Conservation (phyloP, 2,329 filamentous ascomycete genomes). For the Emericellopsis atlantica region DNA sequence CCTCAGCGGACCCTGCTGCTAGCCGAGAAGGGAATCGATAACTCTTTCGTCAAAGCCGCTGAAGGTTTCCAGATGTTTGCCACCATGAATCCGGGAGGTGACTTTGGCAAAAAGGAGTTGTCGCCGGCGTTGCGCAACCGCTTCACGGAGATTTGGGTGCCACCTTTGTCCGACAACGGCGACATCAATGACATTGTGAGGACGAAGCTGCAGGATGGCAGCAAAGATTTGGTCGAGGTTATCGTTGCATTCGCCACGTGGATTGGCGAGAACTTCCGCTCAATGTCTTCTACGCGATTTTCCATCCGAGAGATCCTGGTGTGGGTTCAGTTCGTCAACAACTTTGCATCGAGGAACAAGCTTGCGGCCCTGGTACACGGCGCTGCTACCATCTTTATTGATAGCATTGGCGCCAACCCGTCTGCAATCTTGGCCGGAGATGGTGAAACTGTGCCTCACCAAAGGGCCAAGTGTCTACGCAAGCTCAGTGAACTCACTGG, state of each 20-base stretch:
- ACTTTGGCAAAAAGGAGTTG: conserved; percentile 95
- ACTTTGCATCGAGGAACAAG: conserved; percentile 33
- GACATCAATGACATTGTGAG: conserved; percentile 81
- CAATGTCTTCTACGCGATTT: conserved; percentile 61
- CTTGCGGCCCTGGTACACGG: conserved; percentile 56
- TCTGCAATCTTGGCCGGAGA: conserved; percentile 72
- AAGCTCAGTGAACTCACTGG: conserved; percentile 58
- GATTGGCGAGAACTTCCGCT: conserved; percentile 77
- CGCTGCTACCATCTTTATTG: conserved; percentile 89
- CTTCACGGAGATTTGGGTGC: conserved; percentile 98
- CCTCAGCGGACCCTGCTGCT: conserved; percentile 74
- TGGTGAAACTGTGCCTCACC: conserved; percentile 53
- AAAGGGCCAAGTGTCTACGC: conserved; percentile 60
- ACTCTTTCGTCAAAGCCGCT: conserved; percentile 65
- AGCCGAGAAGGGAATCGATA: conserved; percentile 81
- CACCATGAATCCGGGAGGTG: conserved; percentile 97
- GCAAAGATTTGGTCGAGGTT: conserved; percentile 45
- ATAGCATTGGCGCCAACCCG: conserved; percentile 89
- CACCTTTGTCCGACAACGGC: conserved; percentile 68
- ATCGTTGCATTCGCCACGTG: conserved; percentile 85
- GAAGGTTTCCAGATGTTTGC: conserved; percentile 90
- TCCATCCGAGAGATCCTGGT: conserved; percentile 87
- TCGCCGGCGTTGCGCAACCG: conserved; percentile 91
- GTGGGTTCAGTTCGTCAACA: conserved; percentile 90
- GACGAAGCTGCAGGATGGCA: conserved; percentile 52